A percentile compares a stretch with the other conserved stretches of the same genome.
These are phyloP conservation scores for Tilletia setariae DNA, from an alignment of 1,284 basidiomycete species.

Conservation along the genomic window DNA sequence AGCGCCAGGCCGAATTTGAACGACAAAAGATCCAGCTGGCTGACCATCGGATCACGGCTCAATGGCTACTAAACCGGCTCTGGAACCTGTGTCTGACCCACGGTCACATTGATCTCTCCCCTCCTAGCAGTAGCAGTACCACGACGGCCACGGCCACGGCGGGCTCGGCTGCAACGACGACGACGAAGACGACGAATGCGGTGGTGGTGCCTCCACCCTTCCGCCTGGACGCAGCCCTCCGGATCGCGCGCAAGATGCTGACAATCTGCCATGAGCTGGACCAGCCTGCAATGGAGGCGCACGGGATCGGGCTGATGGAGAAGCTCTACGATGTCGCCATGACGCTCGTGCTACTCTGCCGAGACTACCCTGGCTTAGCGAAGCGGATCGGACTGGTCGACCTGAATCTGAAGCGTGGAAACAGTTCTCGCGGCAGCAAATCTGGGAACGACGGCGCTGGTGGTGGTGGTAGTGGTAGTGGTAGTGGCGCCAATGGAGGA, in stretches of 20 bases:
- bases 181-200: not conserved
- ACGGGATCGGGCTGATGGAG: constrained; percentile 37
- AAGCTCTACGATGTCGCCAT: constrained; percentile 45
- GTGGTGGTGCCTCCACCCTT: constrained; percentile 29
- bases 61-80: constrained; percentile 39
- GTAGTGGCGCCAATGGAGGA: too few relatives aligned
- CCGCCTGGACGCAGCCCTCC: constrained; percentile 36
- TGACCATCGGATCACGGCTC: constrained; percentile 41
- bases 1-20: constrained; percentile 10
- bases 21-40: constrained; percentile 33
- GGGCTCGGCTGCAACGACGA: not conserved
- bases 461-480: not conserved
- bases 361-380: constrained; percentile 22
- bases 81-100: constrained; percentile 41
- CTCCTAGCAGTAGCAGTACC: constrained; percentile 5
- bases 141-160: not conserved
- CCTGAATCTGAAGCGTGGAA: constrained; percentile 9
- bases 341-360: constrained; percentile 38
- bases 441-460: not conserved
- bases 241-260: constrained; percentile 39
- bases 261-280: constrained; percentile 36
- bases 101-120: constrained; percentile 22
- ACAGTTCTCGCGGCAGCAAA: not conserved
- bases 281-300: constrained; percentile 39
- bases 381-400: constrained; percentile 9